These are phyloP conservation scores for Vitis hybrid DNA, from an alignment of 177 flowering plant genomes.

Conservation along the genomic window DNA sequence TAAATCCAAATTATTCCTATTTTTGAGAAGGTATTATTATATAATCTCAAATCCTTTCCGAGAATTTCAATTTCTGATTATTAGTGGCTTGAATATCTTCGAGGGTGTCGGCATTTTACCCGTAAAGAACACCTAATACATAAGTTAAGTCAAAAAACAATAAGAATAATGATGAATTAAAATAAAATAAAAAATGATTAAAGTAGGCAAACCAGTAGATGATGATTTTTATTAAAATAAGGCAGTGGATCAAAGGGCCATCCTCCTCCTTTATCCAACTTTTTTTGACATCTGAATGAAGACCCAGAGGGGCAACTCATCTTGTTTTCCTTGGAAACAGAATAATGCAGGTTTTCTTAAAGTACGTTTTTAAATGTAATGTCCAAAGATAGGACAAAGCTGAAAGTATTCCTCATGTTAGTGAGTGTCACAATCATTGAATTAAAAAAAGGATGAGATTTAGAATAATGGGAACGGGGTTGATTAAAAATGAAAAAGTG, in stretches of 20 bases:
- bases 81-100: too few species aligned
- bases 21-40: too few species aligned
- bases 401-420: slow-evolving; percentile 13
- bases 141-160: too few species aligned
- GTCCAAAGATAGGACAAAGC: slow-evolving; percentile 12
- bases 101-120: too few species aligned
- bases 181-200: background rate
- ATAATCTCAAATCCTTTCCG: too few species aligned
- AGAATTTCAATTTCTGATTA: too few species aligned
- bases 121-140: too few species aligned
- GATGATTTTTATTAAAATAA: background rate
- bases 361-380: background rate
- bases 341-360: background rate
- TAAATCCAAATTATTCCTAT: too few species aligned
- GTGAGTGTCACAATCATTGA: slow-evolving; percentile 28
- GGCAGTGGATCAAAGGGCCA: background rate
- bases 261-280: slow-evolving; percentile 10
- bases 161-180: background rate
- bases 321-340: slow-evolving; percentile 10
- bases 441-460: slow-evolving; percentile 2
- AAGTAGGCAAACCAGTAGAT: background rate
- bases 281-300: slow-evolving; percentile 3
- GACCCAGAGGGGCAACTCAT: background rate
- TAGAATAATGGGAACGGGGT: background rate
- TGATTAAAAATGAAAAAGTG: slow-evolving; percentile 13